Percentiles rank a stretch among this genome's conserved stretches.
Conservation (phyloP, 768 basidiomycete species). For the Lentinula sp. region DNA sequence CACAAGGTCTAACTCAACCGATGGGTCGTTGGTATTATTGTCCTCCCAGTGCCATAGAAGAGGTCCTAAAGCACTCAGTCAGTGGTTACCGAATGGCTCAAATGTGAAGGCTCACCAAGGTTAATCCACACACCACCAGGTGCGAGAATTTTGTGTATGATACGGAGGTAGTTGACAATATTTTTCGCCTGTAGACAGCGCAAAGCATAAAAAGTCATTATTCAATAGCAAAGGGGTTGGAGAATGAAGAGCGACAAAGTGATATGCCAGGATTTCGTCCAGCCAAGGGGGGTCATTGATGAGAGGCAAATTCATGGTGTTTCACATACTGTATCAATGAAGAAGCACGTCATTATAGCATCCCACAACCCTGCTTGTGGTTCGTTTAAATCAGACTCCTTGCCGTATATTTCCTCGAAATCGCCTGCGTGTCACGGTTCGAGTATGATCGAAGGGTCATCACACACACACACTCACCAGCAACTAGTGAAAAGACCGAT, state of each 20-base stretch:
- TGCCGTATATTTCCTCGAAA: slow-evolving; percentile 88
- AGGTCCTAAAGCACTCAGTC: slow-evolving; percentile 48
- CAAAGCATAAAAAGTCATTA: not conserved
- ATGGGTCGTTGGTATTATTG: slow-evolving; percentile 70
- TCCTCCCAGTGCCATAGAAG: slow-evolving; percentile 98
- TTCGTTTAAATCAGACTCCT: slow-evolving; percentile 43
- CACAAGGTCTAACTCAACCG: slow-evolving; percentile 84
- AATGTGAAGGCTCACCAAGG: slow-evolving; percentile 44
- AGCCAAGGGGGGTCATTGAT: not conserved
- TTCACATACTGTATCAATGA: slow-evolving; percentile 80
- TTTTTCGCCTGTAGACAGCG: slow-evolving; percentile 69
- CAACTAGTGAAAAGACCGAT: slow-evolving; percentile 77
- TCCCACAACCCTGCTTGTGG: slow-evolving; percentile 81
- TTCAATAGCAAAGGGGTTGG: not conserved
- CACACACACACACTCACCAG: slow-evolving; percentile 36
- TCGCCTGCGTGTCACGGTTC: slow-evolving; percentile 44
- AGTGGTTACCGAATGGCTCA: not conserved
- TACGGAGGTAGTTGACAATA: slow-evolving; percentile 84
- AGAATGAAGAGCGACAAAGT: not conserved
- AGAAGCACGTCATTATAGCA: slow-evolving; percentile 91
- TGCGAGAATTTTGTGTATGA: slow-evolving; percentile 76
- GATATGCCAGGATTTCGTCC: not conserved
- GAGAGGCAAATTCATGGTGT: not conserved
- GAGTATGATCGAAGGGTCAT: slow-evolving; percentile 12
- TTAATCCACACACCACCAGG: slow-evolving; percentile 93